Conservation (phyloP, 805 yeast species). For the Metschnikowia aberdeeniae region DNA sequence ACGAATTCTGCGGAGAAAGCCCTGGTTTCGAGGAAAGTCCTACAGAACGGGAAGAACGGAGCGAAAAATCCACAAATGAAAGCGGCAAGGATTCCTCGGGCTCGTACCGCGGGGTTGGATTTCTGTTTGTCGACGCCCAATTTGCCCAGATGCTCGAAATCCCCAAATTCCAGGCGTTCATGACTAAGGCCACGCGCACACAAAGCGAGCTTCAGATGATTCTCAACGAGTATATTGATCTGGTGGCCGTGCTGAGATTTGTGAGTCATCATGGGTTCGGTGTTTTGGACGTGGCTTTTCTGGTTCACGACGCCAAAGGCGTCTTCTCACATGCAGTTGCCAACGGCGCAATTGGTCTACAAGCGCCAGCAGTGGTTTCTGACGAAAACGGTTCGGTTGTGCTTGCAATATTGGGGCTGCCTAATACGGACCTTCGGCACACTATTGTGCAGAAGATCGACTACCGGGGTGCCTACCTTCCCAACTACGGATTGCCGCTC, state of each 20-base stretch:
- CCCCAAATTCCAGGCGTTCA: constrained; percentile 1
- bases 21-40: no score
- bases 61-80: no score
- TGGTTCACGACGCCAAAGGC: constrained; percentile 48
- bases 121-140: neutral
- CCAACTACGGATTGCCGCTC: constrained; percentile 36
- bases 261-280: constrained; percentile 64
- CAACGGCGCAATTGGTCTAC: constrained; percentile 47
- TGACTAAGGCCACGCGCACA: neutral
- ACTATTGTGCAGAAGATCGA: constrained; percentile 54
- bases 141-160: constrained; percentile 1
- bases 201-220: neutral
- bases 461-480: constrained; percentile 46
- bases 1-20: neutral
- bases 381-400: constrained; percentile 52
- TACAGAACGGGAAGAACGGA: no score
- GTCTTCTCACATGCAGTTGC: constrained; percentile 45
- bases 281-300: constrained; percentile 70
- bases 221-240: neutral
- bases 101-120: no score
- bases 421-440: constrained; percentile 62
- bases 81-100: no score
- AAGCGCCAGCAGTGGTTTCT: constrained; percentile 22
- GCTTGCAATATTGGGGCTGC: constrained; percentile 43
- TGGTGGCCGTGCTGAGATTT: constrained; percentile 15